Evolutionary conservation across 2,329 filamentous ascomycete species (phyloP), one percentile per base, ranked within the genome.

Genomic region (Epichloe elymi): DNA sequence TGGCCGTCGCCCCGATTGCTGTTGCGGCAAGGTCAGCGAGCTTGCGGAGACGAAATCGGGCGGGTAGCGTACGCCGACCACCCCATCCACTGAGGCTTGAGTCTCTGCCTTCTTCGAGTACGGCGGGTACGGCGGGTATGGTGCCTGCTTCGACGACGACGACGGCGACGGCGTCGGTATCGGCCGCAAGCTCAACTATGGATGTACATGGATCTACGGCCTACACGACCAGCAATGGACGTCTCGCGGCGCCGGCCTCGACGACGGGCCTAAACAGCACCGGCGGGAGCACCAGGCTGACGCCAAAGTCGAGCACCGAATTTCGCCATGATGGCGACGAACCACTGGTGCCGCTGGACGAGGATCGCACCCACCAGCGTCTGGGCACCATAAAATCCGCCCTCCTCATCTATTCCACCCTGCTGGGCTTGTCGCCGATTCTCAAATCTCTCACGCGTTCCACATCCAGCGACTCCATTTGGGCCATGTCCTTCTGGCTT

Each of bases 371-470:
- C 12, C 72, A 74, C 57, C 70, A 77, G 50, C 74, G 78, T 19
- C 61, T 96, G 4, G 82, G 85, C 36, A 96, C 93, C 1, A 82
- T 90, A 58, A 97, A 97, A 68, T 96, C 90, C 0, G 90, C 90
- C 0, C 74, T 94, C 38, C 76, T 97, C 47, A 97, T 97, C 60
- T 96, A 94, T 70, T 94, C 86, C 58, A 90, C 89, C 4, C 76
- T 98, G 14, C 80, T 97, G 3, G 93, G 91, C 11, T 77, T 98
- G 4, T 95, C 88, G 41, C 93, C 93, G 0, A 97, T 98, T 56
- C 80, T 98, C 55, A 96, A 96, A 67, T 96, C 90, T 1, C 78
- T 98, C n/a, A 98, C 93, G 0, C 80, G 79, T 48, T 96, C 90
- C 5, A 97, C 91, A 4, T 91, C 88, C 7, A 86, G 81, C 51